Evolutionary conservation across 73 alveolate genomes (phyloP), one percentile per base, ranked within the genome.

Genomic region (Tetrahymena borealis): DNA sequence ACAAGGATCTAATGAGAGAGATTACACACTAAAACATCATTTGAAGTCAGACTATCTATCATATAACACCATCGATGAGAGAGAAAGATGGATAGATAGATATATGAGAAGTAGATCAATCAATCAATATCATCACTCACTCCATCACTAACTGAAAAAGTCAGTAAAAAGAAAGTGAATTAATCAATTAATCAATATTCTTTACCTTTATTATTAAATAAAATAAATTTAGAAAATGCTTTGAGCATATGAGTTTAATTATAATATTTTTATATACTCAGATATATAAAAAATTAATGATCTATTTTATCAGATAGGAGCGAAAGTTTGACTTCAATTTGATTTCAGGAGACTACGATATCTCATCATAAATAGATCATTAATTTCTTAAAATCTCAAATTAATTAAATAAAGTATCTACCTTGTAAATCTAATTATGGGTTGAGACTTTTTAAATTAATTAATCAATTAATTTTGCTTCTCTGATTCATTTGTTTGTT

Each of bases 1-100:
- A n/a, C 85, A 35, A 60, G 85, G 85, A 60, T 60, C 85, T 60
- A 20, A 60, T 60, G 85, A 60, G 85, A 60, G 85, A 60, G 85
- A 60, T 60, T 60, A 60, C 85, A 60, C 85, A 60, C 85, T 60
- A 60, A 60, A 60, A 60, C 85, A 60, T 60, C 85, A 60, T 60
- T 60, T n/a, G 31, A 60, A 18, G 35, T 60, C 35, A 0, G 37
- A 60, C 85, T 60, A 60, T n/a, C n/a, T n/a, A n/a, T n/a, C n/a
- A n/a, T n/a, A n/a, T n/a, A n/a, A n/a, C n/a, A n/a, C n/a, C n/a
- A n/a, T n/a, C n/a, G n/a, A n/a, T n/a, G n/a, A n/a, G n/a, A n/a
- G n/a, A n/a, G n/a, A n/a, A n/a, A n/a, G n/a, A n/a, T n/a, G n/a
- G n/a, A n/a, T n/a, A n/a, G n/a, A n/a, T n/a, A n/a, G n/a, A n/a